Evolutionary conservation across 2,329 filamentous ascomycete species (phyloP), one percentile per base, ranked within the genome.

Genomic region (Penicillium frequentans): DNA sequence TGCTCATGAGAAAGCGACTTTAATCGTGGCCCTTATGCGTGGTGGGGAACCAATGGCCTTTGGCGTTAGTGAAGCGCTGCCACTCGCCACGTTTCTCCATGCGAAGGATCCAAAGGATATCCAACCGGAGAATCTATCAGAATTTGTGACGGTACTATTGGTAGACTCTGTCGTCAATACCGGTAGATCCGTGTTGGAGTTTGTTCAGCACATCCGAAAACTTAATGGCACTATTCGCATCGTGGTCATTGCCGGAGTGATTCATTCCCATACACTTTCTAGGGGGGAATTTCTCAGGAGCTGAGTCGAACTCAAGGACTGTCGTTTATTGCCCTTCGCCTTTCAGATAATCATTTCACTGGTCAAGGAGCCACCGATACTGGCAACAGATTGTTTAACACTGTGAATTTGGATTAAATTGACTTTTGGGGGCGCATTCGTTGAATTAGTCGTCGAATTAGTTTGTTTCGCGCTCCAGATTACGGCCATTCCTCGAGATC

Each of bases 91-190:
- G 65, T 84, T 86, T 52, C 48, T 84, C 1, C 83, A 86, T 57
- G 77, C 75, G 1, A 68, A 68, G 2, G 1, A 60, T 37, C 60
- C 68, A 1, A 52, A 66, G 0, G 79, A 86, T 35, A 61, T 87
- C 42, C 70, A 70, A 45, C 2, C 29, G 0, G 42, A 77, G 1
- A 78, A 84, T 62, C 11, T 87, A 0, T 8, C 70, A 1, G 70
- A 64, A 2, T 67, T 72, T 45, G 49, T 56, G 14, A 81, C 72
- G 0, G 64, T 86, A 1, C 61, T 88, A 1, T 67, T 88, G 3
- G 83, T 87, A 1, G 86, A 87, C 64, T 84, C 81, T 0, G 84
- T 87, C 1, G 70, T 87, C n/a, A 86, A 88, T 59, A 84, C 65
- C 29, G 84, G 85, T 5, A 77, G 76, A 50, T 78, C 81, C 0